Base-by-base conservation (phyloP, 805 yeast genomes). In the Ogataea nonfermentans region DNA sequence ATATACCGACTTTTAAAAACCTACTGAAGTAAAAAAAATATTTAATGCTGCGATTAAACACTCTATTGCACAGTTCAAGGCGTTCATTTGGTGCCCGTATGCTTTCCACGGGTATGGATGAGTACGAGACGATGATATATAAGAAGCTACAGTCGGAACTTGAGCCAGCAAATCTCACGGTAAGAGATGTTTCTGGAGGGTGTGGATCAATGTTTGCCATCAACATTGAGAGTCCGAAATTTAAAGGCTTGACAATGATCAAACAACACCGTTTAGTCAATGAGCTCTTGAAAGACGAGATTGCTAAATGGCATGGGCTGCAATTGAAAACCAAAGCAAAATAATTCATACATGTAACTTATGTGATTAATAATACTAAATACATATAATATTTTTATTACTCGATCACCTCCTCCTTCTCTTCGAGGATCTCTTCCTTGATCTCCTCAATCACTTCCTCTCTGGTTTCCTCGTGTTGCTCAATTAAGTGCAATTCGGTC, bases 151-250 rank as follows among this genome's bases (percentile, higher is more conserved):
- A 69, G 9, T 61, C 68, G 16, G 72, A 72, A 39, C 74, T 91
- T 33, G 49, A 67, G 6, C 97, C 99, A 2, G 60, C 65, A 22
- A 63, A 62, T 24, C 65, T 90, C 32, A 70, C 72, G 19, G 97
- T 91, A 6, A 69, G 72, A 48, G 98, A 91, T 58, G 79, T 91
- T 7, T 81, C 93, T 19, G 98, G 91, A 13, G 99, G 99, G 1
- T 93, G 99, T 65, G 99, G 99, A 1, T 89, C 97, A 6, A 93
- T 93, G 99, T 93, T 88, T 65, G 88, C 95, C 33, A 91, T 93
- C 35, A 67, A 72, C 43, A 76, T 93, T 12, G 84, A 80, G 32
- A 80, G 93, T 38, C 71, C 69, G 2, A 67, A 77, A 54, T 93
- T 93, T 65, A 78, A 84, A 51, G 95, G 95, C 0, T 57, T 86